Evolutionary conservation across 2,329 filamentous ascomycete genomes (phyloP).

Genomic region (Helicocarpus griseus): DNA sequence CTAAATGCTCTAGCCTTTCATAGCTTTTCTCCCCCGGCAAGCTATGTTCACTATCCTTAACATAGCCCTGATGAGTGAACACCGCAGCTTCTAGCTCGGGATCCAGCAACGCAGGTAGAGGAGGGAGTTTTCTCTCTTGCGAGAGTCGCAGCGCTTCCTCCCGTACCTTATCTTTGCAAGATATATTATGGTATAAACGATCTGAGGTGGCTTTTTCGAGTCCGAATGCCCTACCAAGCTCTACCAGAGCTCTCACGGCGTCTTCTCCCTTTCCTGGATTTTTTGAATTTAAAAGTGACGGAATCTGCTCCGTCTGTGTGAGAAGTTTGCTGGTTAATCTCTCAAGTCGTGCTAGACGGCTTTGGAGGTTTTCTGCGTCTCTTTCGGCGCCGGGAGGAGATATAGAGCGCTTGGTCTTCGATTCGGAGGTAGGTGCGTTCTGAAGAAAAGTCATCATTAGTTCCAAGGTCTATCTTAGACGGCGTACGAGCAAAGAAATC

Average conservation of each 20-base stretch:
- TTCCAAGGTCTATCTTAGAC: too few relatives aligned
- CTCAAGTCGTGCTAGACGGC: slow-evolving; percentile 15
- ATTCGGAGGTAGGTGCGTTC: not conserved
- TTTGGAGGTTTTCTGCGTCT: slow-evolving; percentile 7
- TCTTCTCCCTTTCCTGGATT: slow-evolving; percentile 9
- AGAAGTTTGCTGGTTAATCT: slow-evolving; percentile 17
- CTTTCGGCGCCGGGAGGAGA: not conserved
- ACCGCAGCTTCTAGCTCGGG: slow-evolving; percentile 50
- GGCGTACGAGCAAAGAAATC: too few relatives aligned
- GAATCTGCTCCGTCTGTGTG: slow-evolving; percentile 11
- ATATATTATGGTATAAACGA: not conserved
- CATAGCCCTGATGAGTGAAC: slow-evolving; percentile 58
- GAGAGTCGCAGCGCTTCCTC: not conserved
- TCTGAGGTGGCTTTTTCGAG: not conserved
- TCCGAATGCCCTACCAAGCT: slow-evolving; percentile 16
- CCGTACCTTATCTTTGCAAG: not conserved
- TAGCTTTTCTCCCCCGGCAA: slow-evolving; percentile 45
- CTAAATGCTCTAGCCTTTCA: slow-evolving; percentile 79
- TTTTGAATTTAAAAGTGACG: slow-evolving; percentile 7
- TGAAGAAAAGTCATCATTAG: not conserved
- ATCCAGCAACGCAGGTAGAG: slow-evolving; percentile 52
- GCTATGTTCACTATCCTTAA: slow-evolving; percentile 17
- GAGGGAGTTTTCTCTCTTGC: slow-evolving; percentile 11
- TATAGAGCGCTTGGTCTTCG: not conserved
- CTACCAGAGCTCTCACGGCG: slow-evolving; percentile 13